Evolutionary conservation across 805 yeast species (phyloP).

Genomic region (Saccharomyces cerevisiae): DNA sequence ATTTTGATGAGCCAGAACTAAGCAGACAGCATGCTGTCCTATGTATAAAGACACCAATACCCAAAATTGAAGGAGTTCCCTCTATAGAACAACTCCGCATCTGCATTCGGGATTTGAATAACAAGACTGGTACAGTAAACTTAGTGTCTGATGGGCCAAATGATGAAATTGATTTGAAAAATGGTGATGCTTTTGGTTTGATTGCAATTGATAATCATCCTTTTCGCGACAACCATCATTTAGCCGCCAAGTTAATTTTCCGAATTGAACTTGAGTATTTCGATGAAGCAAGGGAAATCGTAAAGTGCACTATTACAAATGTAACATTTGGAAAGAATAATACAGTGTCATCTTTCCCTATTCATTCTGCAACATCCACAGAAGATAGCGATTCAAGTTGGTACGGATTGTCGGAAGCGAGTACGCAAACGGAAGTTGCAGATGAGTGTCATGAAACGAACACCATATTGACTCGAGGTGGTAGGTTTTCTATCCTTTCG

Average conservation of each 20-base stretch:
- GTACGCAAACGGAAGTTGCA: neutral
- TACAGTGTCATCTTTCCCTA: neutral
- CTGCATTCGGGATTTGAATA: conserved; percentile 16
- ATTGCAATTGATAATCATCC: conserved; percentile 1
- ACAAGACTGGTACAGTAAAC: conserved; percentile 21
- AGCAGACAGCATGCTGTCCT: conserved; percentile 19
- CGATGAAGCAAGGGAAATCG: neutral
- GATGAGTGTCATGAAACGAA: neutral
- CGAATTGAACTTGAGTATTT: neutral
- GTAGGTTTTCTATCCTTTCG: neutral
- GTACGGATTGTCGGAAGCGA: neutral
- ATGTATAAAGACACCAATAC: conserved; percentile 14
- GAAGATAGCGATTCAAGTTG: neutral
- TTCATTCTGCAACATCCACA: neutral
- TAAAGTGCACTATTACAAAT: neutral
- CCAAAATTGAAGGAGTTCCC: conserved; percentile 6
- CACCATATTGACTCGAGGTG: neutral
- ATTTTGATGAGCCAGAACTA: conserved; percentile 16
- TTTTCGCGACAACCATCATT: neutral
- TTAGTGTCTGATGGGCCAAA: conserved; percentile 14
- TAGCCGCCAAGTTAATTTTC: neutral
- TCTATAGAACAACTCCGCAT: conserved; percentile 17
- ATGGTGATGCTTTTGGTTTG: conserved; percentile 22
- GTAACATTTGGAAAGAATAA: neutral
- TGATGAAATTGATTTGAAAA: conserved; percentile 19